These are phyloP conservation scores for Carex scoparia DNA, from an alignment of 176 grass and related monocot genomes.

Conservation along the genomic window DNA sequence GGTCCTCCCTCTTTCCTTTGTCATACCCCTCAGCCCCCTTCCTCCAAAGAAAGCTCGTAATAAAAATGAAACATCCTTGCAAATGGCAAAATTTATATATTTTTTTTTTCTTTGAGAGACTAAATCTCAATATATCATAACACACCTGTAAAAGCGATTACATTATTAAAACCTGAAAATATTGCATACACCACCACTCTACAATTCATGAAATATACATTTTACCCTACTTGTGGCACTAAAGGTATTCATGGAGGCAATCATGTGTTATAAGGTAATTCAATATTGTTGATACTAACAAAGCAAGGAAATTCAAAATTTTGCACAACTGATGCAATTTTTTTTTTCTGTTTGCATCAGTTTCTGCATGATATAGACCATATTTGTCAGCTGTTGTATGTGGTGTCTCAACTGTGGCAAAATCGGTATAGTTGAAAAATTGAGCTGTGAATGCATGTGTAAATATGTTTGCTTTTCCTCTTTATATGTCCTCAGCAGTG, in stretches of 20 bases:
- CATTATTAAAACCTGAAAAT: not conserved
- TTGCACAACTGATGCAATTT: not conserved
- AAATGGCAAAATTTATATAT: not conserved
- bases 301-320: not conserved
- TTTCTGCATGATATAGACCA: not conserved
- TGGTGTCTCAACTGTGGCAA: not conserved
- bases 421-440: not conserved
- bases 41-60: not conserved
- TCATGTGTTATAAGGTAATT: not conserved
- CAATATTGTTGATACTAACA: too few species aligned
- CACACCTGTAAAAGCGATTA: not conserved
- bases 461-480: constrained; percentile 1
- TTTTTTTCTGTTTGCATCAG: not conserved
- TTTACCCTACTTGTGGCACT: not conserved
- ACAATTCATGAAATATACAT: not conserved
- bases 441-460: not conserved
- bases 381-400: not conserved
- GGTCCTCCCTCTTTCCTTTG: constrained; percentile 29
- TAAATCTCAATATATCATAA: constrained; percentile 12
- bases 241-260: not conserved
- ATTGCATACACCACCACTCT: not conserved
- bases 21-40: not conserved
- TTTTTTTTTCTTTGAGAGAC: not conserved
- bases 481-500: constrained; percentile 35
- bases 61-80: not conserved